Evolutionary conservation across 2,329 filamentous ascomycete genomes (phyloP).

Genomic region (Hypoxylon sp.): DNA sequence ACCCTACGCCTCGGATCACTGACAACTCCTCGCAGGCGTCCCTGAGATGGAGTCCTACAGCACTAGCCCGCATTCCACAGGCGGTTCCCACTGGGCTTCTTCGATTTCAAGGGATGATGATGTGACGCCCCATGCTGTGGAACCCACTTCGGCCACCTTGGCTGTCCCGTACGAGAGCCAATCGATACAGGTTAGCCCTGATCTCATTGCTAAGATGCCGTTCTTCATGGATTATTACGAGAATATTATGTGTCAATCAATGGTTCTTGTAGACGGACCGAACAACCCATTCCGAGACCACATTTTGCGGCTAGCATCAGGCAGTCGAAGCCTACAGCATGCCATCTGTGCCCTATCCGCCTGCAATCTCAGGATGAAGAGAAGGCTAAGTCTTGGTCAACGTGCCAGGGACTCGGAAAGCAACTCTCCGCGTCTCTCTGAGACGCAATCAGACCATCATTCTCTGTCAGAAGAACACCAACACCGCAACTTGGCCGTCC

Average conservation of each 20-base stretch:
- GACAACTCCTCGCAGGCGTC: slow-evolving; percentile 60
- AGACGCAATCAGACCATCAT: slow-evolving; percentile 71
- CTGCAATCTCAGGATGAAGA: slow-evolving; percentile 91
- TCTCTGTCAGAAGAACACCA: slow-evolving; percentile 85
- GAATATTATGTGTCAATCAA: slow-evolving; percentile 90
- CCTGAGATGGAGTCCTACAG: slow-evolving; percentile 68
- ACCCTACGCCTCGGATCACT: slow-evolving; percentile 50
- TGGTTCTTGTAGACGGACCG: slow-evolving; percentile 90
- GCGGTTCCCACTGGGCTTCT: slow-evolving; percentile 63
- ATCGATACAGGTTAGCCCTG: slow-evolving; percentile 68
- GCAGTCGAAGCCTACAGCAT: slow-evolving; percentile 88
- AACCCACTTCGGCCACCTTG: slow-evolving; percentile 65
- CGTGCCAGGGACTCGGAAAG: slow-evolving; percentile 67
- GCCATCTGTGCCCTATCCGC: slow-evolving; percentile 90
- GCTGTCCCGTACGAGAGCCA: slow-evolving; percentile 63
- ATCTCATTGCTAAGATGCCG: slow-evolving; percentile 83
- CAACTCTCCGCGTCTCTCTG: slow-evolving; percentile 62
- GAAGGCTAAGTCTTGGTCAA: slow-evolving; percentile 74
- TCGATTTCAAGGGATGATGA: slow-evolving; percentile 63
- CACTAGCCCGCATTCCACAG: slow-evolving; percentile 65
- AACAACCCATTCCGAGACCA: slow-evolving; percentile 89
- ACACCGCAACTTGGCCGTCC: slow-evolving; percentile 84
- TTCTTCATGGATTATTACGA: slow-evolving; percentile 96
- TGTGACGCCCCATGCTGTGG: slow-evolving; percentile 59
- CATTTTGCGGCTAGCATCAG: slow-evolving; percentile 81